Evolutionary conservation across 805 yeast species (phyloP).

Genomic region (Wickerhamiella parazyma): DNA sequence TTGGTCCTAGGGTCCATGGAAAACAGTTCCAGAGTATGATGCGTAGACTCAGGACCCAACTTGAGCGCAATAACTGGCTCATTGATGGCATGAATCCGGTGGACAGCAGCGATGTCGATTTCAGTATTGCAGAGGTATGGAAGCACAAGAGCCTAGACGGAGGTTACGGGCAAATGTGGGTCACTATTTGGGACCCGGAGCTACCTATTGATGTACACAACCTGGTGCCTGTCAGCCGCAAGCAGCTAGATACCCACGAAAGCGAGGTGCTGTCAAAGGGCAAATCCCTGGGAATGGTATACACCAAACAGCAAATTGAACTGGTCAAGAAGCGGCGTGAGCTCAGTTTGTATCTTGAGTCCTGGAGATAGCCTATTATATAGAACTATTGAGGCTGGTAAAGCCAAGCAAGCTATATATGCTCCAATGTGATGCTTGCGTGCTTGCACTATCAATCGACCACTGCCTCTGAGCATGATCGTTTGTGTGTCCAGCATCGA

Average conservation of each 20-base stretch:
- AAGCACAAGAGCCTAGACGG: slow-evolving; percentile 87
- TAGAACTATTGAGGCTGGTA: too few relatives aligned
- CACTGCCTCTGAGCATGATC: too few relatives aligned
- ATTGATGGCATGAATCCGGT: slow-evolving; percentile 60
- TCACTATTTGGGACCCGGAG: slow-evolving; percentile 72
- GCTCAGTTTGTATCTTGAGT: slow-evolving; percentile 62
- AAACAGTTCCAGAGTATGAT: slow-evolving; percentile 74
- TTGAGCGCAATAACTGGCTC: slow-evolving; percentile 54
- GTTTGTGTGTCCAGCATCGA: too few relatives aligned
- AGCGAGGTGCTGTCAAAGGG: slow-evolving; percentile 55
- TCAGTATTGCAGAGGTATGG: slow-evolving; percentile 80
- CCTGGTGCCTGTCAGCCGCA: slow-evolving; percentile 75
- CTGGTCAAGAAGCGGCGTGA: slow-evolving; percentile 46
- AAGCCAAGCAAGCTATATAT: too few relatives aligned
- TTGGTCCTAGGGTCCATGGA: slow-evolving; percentile 77
- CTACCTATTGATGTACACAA: slow-evolving; percentile 58
- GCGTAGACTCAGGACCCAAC: slow-evolving; percentile 78
- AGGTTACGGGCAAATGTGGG: slow-evolving; percentile 61
- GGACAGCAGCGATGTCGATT: slow-evolving; percentile 54
- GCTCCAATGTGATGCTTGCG: too few relatives aligned
- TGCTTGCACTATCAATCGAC: too few relatives aligned
- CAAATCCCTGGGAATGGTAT: slow-evolving; percentile 49
- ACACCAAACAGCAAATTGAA: slow-evolving; percentile 43
- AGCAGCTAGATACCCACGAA: slow-evolving; percentile 76
- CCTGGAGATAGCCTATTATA: slow-evolving; percentile 6